A percentile compares a stretch with the other conserved stretches of the same genome.
Conservation (phyloP, 495 filamentous ascomycete species). For the Hypoxylon trugodes region DNA sequence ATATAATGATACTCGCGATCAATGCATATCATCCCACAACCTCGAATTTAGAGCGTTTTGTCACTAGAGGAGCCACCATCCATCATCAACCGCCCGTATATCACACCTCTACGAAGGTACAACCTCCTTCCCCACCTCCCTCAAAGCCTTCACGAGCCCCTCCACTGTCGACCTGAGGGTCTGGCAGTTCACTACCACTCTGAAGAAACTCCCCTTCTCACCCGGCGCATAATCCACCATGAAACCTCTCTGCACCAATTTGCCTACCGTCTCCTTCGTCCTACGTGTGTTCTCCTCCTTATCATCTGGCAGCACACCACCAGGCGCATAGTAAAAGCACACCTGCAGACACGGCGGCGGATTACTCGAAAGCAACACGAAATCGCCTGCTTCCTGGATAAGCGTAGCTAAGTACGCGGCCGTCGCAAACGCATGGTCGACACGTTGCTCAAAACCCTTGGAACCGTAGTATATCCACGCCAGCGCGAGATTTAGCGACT, state of each 20-base stretch:
- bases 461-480: slow-evolving; percentile 88
- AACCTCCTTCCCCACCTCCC: slow-evolving; percentile 66
- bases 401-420: slow-evolving; percentile 71
- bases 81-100: neutral
- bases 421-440: slow-evolving; percentile 73
- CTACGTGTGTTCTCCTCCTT: slow-evolving; percentile 70
- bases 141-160: slow-evolving; percentile 75
- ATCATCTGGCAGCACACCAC: slow-evolving; percentile 58
- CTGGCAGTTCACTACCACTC: slow-evolving; percentile 84
- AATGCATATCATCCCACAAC: too few relatives aligned
- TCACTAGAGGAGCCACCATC: too few relatives aligned
- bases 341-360: slow-evolving; percentile 92
- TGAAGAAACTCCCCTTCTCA: slow-evolving; percentile 80
- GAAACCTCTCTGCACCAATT: slow-evolving; percentile 77
- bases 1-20: neutral
- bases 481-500: slow-evolving; percentile 86
- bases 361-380: slow-evolving; percentile 75
- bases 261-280: slow-evolving; percentile 72
- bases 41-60: too few relatives aligned
- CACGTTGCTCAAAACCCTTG: slow-evolving; percentile 62
- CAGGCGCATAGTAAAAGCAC: slow-evolving; percentile 86
- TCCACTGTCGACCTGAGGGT: slow-evolving; percentile 79
- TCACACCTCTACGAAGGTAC: neutral
- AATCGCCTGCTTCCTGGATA: slow-evolving; percentile 61
- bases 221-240: slow-evolving; percentile 95